Evolutionary conservation across 768 basidiomycete genomes (phyloP).

Genomic region (Tephrocybe sp.): DNA sequence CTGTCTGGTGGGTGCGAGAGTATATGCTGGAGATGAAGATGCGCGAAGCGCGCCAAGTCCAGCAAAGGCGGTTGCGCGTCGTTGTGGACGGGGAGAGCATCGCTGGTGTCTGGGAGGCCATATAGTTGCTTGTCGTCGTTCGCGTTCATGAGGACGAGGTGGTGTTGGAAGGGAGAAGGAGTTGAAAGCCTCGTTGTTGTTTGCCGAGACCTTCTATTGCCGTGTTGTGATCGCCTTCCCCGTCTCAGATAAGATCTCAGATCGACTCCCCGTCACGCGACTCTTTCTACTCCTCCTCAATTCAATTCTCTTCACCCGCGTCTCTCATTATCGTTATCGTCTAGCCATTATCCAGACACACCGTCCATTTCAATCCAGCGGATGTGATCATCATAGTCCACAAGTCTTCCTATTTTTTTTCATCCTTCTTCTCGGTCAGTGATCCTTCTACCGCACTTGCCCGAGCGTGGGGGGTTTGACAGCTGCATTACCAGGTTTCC

Average conservation of each 20-base stretch:
- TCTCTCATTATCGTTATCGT: neutral
- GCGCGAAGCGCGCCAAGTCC: conserved; percentile 47
- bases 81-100: neutral
- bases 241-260: conserved; percentile 17
- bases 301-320: neutral
- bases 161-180: conserved; percentile 4
- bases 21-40: conserved; percentile 61
- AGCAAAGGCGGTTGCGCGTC: conserved; percentile 26
- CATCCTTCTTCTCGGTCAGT: neutral
- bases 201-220: conserved; percentile 16
- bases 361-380: neutral
- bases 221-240: conserved; percentile 13
- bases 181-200: conserved; percentile 6
- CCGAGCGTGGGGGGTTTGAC: neutral
- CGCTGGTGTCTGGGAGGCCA: conserved; percentile 1
- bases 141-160: neutral
- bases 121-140: conserved; percentile 1
- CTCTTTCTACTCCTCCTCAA: neutral
- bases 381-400: neutral
- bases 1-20: conserved; percentile 74
- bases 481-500: neutral
- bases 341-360: neutral
- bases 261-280: neutral
- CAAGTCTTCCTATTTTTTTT: too few species aligned
- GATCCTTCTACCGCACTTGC: neutral